These are phyloP conservation scores for Thozetella sp. DNA, from an alignment of 495 filamentous ascomycete species.

Conservation along the genomic window DNA sequence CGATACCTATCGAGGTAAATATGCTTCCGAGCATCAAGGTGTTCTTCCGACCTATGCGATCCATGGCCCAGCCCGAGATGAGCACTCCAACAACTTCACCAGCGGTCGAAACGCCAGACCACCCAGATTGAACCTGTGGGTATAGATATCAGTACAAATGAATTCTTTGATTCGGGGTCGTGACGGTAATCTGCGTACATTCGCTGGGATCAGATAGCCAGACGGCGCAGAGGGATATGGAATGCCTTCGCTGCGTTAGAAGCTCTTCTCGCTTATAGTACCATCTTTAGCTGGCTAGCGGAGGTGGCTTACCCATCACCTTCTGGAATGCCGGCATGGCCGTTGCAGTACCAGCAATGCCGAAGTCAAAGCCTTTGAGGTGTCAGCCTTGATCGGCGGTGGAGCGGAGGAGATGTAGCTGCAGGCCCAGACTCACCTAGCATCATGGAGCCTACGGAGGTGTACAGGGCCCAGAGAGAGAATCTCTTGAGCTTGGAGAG, in stretches of 20 bases:
- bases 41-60: neutral
- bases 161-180: neutral
- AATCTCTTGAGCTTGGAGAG: neutral
- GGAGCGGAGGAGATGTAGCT: neutral
- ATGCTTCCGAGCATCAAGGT: neutral
- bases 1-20: neutral
- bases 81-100: neutral
- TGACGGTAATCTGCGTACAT: neutral
- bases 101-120: neutral
- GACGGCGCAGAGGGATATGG: neutral
- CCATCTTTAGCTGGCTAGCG: too few species aligned
- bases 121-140: neutral
- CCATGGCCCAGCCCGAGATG: neutral
- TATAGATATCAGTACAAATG: neutral
- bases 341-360: neutral
- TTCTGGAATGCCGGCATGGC: neutral
- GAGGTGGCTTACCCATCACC: neutral
- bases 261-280: too few species aligned
- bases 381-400: neutral
- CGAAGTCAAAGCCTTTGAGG: neutral
- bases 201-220: neutral
- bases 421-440: neutral
- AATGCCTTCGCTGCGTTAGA: neutral
- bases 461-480: neutral
- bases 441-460: neutral